phyloP scores from a whole-genome alignment of 2,329 filamentous ascomycete genomes.

The Cladosporium sp. region DNA sequence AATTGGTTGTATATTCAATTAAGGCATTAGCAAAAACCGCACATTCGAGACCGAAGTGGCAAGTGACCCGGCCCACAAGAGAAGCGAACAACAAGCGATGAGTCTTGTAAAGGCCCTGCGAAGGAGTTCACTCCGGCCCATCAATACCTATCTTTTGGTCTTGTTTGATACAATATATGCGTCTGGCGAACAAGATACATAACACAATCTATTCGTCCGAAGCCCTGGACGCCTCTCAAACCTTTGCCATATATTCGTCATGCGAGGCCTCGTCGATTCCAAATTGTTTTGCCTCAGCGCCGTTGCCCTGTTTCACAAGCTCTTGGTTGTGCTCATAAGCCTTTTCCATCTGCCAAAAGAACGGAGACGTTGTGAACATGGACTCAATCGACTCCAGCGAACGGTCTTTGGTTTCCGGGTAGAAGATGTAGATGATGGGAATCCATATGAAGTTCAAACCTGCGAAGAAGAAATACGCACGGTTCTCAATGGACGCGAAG shows the following conservation, averaged over 20 bases:
- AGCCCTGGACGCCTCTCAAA: not conserved
- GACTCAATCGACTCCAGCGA: conserved; percentile 50
- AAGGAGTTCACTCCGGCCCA: too few relatives aligned
- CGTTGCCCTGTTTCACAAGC: not conserved
- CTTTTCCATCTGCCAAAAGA: conserved; percentile 44
- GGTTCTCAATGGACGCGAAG: conserved; percentile 44
- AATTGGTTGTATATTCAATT: not conserved
- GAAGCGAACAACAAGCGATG: too few relatives aligned
- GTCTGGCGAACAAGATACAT: too few relatives aligned
- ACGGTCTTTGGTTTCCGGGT: conserved; percentile 42
- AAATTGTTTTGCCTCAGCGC: not conserved
- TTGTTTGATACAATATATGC: too few relatives aligned
- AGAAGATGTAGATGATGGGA: conserved; percentile 47
- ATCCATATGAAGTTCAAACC: conserved; percentile 50
- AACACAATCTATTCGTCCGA: too few relatives aligned
- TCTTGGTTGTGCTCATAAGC: conserved; percentile 27
- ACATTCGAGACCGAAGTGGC: too few relatives aligned
- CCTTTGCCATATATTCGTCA: not conserved
- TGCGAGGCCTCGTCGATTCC: not conserved
- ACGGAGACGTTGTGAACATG: conserved; percentile 47
- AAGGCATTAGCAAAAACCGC: not conserved
- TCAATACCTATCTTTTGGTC: too few relatives aligned
- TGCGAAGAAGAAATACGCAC: conserved; percentile 51
- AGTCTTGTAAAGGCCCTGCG: too few relatives aligned
- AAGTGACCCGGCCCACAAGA: too few relatives aligned